Percentiles rank a stretch among this genome's conserved stretches.
Conservation (phyloP, 2,329 filamentous ascomycete species). For the Cercospora canescens region DNA sequence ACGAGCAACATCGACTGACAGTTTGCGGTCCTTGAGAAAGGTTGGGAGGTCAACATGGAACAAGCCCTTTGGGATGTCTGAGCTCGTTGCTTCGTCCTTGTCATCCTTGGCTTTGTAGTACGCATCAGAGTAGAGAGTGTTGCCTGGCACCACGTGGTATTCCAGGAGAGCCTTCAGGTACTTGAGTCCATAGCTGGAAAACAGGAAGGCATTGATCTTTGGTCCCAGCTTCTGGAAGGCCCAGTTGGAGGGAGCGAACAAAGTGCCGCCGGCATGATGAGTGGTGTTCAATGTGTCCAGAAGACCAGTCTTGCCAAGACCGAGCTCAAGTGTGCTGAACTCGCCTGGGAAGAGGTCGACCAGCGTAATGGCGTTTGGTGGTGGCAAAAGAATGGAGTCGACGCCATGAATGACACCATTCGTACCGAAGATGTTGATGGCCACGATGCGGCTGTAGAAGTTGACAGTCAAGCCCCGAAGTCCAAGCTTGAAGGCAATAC, state of each 20-base stretch:
- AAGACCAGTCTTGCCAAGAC: conserved; percentile 72
- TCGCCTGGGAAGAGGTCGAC: conserved; percentile 65
- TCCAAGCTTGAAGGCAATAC: conserved; percentile 67
- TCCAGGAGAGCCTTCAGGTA: conserved; percentile 76
- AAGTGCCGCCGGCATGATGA: conserved; percentile 64
- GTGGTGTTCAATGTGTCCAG: conserved; percentile 58
- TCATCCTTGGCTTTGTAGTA: conserved; percentile 57
- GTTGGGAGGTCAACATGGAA: conserved; percentile 73
- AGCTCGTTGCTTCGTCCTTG: conserved; percentile 29
- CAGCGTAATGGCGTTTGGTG: conserved; percentile 64
- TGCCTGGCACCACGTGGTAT: conserved; percentile 74
- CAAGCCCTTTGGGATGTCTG: conserved; percentile 46
- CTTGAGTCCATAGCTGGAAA: conserved; percentile 70
- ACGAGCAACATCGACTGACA: conserved; percentile 70
- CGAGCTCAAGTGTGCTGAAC: conserved; percentile 79
- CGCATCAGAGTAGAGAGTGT: conserved; percentile 80
- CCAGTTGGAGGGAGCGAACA: conserved; percentile 78
- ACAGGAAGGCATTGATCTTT: conserved; percentile 78
- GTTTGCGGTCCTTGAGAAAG: conserved; percentile 62
- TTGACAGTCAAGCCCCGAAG: conserved; percentile 69
- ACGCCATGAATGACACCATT: conserved; percentile 83
- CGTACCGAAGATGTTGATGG: conserved; percentile 68
- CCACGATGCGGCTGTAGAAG: conserved; percentile 71
- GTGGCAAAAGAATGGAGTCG: conserved; percentile 73
- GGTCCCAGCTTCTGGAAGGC: conserved; percentile 78